Evolutionary conservation across 192 early-diverging fungal genomes (phyloP).

Genomic region (Geranomyces michiganensis): DNA sequence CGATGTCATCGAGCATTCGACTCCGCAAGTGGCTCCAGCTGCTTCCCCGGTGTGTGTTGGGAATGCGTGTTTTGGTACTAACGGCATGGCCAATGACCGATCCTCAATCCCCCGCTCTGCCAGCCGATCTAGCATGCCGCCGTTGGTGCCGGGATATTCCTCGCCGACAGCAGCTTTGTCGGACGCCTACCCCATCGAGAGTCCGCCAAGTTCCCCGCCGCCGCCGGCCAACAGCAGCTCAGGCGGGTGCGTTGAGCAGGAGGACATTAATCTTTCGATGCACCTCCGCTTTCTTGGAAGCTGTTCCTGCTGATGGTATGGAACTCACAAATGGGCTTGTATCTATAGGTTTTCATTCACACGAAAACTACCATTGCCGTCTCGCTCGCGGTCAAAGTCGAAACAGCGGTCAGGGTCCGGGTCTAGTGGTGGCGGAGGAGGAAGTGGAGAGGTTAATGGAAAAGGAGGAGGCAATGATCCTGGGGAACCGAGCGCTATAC

Average conservation of each 20-base stretch:
- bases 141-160: constrained; percentile 1
- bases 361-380: not conserved
- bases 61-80: no score
- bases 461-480: not conserved
- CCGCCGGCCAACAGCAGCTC: no score
- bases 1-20: no score
- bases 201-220: no score
- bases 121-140: not conserved
- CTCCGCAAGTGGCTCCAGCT: no score
- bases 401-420: not conserved
- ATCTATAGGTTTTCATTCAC: not conserved
- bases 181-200: no score
- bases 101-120: not conserved
- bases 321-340: no score
- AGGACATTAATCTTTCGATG: not conserved
- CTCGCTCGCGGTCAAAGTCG: not conserved
- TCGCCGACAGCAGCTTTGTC: not conserved
- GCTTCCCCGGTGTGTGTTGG: no score
- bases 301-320: no score
- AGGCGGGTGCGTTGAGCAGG: no score
- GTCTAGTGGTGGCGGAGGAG: not conserved
- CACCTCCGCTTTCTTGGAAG: no score
- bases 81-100: no score
- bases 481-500: not conserved
- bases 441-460: not conserved